Percentiles rank a stretch among this genome's conserved stretches.
Evolutionary conservation across 2,329 filamentous ascomycete species (phyloP).

Genomic region (Penicillium sp.): DNA sequence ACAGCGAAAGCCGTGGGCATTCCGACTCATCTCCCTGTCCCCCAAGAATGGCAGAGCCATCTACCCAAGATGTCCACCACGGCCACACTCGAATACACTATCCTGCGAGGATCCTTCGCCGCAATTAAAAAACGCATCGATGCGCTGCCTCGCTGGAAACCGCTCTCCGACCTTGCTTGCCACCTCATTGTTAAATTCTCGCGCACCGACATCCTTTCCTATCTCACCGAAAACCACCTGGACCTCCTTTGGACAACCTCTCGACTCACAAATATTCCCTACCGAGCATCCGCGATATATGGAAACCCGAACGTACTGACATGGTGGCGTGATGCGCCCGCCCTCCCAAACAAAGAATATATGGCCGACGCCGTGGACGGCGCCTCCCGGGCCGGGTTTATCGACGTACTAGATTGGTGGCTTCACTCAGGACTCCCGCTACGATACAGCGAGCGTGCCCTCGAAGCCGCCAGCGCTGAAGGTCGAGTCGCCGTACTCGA

Average conservation of each 20-base stretch:
- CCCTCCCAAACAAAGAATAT: constrained; percentile 83
- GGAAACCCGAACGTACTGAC: constrained; percentile 80
- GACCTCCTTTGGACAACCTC: constrained; percentile 85
- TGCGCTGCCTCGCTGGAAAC: constrained; percentile 65
- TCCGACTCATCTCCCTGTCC: constrained; percentile 72
- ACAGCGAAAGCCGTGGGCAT: constrained; percentile 76
- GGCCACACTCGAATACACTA: constrained; percentile 77
- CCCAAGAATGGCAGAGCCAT: constrained; percentile 67
- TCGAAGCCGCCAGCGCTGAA: constrained; percentile 82
- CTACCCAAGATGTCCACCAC: constrained; percentile 64
- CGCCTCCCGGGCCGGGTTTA: constrained; percentile 79
- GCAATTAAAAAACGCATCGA: constrained; percentile 72
- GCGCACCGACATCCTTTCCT: constrained; percentile 72
- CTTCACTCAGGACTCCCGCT: constrained; percentile 73
- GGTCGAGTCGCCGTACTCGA: constrained; percentile 83
- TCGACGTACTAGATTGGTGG: constrained; percentile 90
- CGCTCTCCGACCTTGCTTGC: constrained; percentile 75
- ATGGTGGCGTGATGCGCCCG: constrained; percentile 83
- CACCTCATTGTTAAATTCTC: constrained; percentile 91
- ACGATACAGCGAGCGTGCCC: constrained; percentile 79
- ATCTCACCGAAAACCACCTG: constrained; percentile 63
- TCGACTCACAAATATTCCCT: constrained; percentile 75
- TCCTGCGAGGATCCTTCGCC: constrained; percentile 68
- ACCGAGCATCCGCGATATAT: constrained; percentile 83
- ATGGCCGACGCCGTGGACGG: constrained; percentile 80